phyloP scores from a whole-genome alignment of 331 rosid species.

The Rosa hybrid region DNA sequence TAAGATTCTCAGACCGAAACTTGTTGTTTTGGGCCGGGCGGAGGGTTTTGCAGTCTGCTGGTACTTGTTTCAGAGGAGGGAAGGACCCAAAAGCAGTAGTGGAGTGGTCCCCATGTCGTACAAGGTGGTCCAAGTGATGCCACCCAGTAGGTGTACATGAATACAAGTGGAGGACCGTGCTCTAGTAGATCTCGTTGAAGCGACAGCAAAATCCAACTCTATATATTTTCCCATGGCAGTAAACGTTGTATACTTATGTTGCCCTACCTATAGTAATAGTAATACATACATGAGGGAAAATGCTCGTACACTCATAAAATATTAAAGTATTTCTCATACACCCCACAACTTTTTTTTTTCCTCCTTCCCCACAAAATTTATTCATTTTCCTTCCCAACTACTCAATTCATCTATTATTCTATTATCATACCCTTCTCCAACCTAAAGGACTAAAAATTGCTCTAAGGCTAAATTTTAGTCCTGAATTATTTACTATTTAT shows the following conservation, averaged over 20 bases:
- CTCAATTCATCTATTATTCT: too few relatives aligned
- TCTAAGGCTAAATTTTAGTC: too few relatives aligned
- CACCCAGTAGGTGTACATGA: slow-evolving; percentile 32
- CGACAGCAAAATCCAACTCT: slow-evolving; percentile 34
- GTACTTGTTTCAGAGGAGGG: neutral
- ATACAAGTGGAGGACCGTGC: slow-evolving; percentile 47
- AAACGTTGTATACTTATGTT: neutral
- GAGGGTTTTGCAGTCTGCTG: neutral
- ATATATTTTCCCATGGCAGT: neutral
- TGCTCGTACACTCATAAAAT: too few relatives aligned
- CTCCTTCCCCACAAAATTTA: too few relatives aligned
- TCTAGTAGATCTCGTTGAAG: slow-evolving; percentile 26
- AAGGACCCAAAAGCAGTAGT: neutral
- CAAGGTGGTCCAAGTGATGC: slow-evolving; percentile 40
- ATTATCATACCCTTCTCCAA: too few relatives aligned
- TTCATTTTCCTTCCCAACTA: too few relatives aligned
- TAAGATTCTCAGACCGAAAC: neutral
- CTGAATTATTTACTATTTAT: too few relatives aligned
- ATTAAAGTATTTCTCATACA: too few relatives aligned
- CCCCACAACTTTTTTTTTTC: too few relatives aligned
- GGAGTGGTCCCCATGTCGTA: slow-evolving; percentile 36
- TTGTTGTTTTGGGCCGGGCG: neutral
- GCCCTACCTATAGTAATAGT: neutral
- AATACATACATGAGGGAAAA: too few relatives aligned
- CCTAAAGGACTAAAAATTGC: too few relatives aligned